These are phyloP conservation scores for Brassica napus DNA, from an alignment of 345 rosid species.

Conservation along the genomic window DNA sequence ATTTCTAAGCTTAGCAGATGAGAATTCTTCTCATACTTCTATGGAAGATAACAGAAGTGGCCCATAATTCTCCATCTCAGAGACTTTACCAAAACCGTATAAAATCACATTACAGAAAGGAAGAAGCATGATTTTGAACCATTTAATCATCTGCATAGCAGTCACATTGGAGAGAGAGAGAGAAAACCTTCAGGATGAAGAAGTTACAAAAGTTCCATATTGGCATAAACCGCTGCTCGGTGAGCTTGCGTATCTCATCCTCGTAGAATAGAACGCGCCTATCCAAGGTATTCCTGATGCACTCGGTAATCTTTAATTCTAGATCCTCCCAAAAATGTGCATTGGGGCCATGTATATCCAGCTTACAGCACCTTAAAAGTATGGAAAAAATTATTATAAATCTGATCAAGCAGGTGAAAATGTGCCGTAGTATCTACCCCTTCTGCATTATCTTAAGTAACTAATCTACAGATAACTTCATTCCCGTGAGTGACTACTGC, in stretches of 20 bases:
- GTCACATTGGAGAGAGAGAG: slow-evolving; percentile 39
- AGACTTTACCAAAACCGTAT: slow-evolving; percentile 9
- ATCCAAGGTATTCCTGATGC: slow-evolving; percentile 81
- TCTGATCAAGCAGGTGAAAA: slow-evolving; percentile 1
- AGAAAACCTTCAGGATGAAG: slow-evolving; percentile 86
- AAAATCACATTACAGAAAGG: slow-evolving; percentile 2
- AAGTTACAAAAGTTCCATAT: slow-evolving; percentile 97
- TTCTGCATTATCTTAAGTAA: not conserved
- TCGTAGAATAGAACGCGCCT: slow-evolving; percentile 88
- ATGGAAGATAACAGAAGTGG: slow-evolving; percentile 11
- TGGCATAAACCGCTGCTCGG: slow-evolving; percentile 91
- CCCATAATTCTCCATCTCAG: not conserved
- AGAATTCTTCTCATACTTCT: slow-evolving; percentile 18
- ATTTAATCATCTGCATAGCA: slow-evolving; percentile 7
- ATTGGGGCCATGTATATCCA: slow-evolving; percentile 78
- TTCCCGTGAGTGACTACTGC: slow-evolving; percentile 13
- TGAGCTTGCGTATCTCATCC: slow-evolving; percentile 95
- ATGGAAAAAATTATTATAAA: not conserved
- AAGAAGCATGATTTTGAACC: not conserved
- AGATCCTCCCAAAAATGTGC: slow-evolving; percentile 91
- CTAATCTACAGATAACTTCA: slow-evolving; percentile 1
- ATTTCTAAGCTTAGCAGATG: slow-evolving; percentile 10
- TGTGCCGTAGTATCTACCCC: not conserved
- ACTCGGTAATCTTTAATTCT: slow-evolving; percentile 81
- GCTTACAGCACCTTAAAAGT: slow-evolving; percentile 84